Conservation (phyloP, 192 early-diverging fungal species). For the Spinellus fusiger region DNA sequence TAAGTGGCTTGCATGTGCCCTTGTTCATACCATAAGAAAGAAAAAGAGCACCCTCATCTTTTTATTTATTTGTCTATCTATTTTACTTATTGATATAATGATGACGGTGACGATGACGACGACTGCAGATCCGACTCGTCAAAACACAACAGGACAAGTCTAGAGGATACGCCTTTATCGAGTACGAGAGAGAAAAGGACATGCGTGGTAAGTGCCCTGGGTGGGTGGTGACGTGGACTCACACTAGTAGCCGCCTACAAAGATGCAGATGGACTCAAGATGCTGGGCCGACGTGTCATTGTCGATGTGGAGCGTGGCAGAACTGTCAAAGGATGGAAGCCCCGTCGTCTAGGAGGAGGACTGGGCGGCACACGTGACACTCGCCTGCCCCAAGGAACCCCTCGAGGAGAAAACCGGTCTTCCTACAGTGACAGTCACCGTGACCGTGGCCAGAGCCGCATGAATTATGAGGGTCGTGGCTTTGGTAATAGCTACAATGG, state of each 20-base stretch:
- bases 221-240: slow-evolving; percentile 31
- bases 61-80: background rate
- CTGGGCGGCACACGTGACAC: slow-evolving; percentile 70
- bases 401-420: slow-evolving; percentile 38
- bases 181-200: slow-evolving; percentile 85
- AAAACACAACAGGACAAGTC: slow-evolving; percentile 64
- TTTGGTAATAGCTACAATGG: slow-evolving; percentile 11
- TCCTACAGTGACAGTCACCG: slow-evolving; percentile 21
- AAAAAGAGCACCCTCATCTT: background rate
- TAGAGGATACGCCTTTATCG: slow-evolving; percentile 93
- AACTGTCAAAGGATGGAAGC: slow-evolving; percentile 94
- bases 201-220: slow-evolving; percentile 47
- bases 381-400: slow-evolving; percentile 42
- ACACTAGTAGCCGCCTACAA: slow-evolving; percentile 58
- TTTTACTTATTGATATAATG: background rate
- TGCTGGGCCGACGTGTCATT: slow-evolving; percentile 77
- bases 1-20: no score
- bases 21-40: background rate
- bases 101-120: background rate
- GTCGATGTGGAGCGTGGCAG: slow-evolving; percentile 96
- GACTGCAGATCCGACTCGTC: slow-evolving; percentile 61
- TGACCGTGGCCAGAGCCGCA: slow-evolving; percentile 30
- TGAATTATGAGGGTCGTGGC: slow-evolving; percentile 25
- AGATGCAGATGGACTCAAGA: slow-evolving; percentile 83
- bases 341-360: slow-evolving; percentile 76